Conservation (phyloP, 805 yeast genomes). For the Kodamaea hsintzibuensis region DNA sequence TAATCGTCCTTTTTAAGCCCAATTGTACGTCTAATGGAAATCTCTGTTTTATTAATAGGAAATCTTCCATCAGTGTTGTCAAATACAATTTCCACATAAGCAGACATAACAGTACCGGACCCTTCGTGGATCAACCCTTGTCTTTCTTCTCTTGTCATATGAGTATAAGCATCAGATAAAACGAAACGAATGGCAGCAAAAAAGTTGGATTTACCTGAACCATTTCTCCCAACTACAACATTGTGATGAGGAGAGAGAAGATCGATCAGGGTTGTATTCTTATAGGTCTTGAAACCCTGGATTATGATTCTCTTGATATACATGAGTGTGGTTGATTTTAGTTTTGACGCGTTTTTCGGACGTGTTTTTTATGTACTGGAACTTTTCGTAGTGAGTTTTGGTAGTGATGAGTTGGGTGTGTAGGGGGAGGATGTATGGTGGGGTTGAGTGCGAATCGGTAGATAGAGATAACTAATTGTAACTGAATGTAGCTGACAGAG, state of each 20-base stretch:
- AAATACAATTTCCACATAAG: constrained; percentile 86
- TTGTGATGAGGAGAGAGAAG: constrained; percentile 78
- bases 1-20: constrained; percentile 94
- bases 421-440: no score
- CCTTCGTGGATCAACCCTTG: constrained; percentile 89
- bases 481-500: no score
- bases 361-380: background rate
- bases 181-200: constrained; percentile 95
- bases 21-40: constrained; percentile 80
- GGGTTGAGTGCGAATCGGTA: no score
- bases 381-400: background rate
- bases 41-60: constrained; percentile 66
- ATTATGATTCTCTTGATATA: constrained; percentile 59
- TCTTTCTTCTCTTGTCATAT: constrained; percentile 81
- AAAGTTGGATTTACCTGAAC: constrained; percentile 96
- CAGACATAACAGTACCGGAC: constrained; percentile 85
- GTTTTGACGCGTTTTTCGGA: background rate
- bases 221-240: constrained; percentile 85
- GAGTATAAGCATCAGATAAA: constrained; percentile 83
- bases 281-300: constrained; percentile 93
- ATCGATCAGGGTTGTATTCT: constrained; percentile 76
- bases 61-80: constrained; percentile 79
- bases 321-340: constrained; percentile 22
- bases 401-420: background rate
- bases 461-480: no score